Base-by-base conservation (phyloP, 2,329 filamentous ascomycete genomes). In the Sporothrix sp. region DNA sequence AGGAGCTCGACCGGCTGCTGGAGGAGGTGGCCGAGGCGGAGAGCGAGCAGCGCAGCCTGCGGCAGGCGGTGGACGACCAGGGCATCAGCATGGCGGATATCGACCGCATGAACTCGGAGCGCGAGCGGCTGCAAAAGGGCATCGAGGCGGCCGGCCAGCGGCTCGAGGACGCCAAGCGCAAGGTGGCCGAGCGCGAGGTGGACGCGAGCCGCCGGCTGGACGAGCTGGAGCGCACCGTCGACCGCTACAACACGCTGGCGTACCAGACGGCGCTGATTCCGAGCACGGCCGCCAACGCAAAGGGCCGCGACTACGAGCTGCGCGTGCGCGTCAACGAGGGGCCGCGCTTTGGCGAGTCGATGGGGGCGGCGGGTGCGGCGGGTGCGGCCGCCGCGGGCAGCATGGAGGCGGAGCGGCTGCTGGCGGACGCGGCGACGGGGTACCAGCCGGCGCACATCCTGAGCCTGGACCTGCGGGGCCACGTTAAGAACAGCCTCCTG, bases 11-110 rank as follows among this genome's bases (percentile, higher is more conserved):
- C 47, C 91, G 90, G 63, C 78, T 88, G 20, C 73, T 83, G 49
- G 70, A 75, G 8, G 89, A 95, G 60, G 71, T 95, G 30, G 76
- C 79, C 52, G 85, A 87, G 59, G 85, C 85, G 0, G 90, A 97
- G 57, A 82, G 85, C 14, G 93, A 98, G 65, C 81, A 88, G 55
- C 71, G 80, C 37, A 76, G 77, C 27, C 75, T 98, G 9, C 91
- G 97, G 65, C 82, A 84, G 53, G 82, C 85, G 27, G 89, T 98
- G 25, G 93, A 97, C 66, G 83, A 85, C 59, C 88, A 95, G 63
- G 93, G 93, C 2, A 90, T 98, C 64, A 94, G 89, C 61, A 94
- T 96, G 69, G 86, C 93, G 69, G 93, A 98, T 76, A 97, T 98
- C 63, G 93, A 98, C 75, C 88, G 93, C 66, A 96, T 98, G 91